Evolutionary conservation across 2,329 filamentous ascomycete species (phyloP).

Genomic region (Helotiales sp.): DNA sequence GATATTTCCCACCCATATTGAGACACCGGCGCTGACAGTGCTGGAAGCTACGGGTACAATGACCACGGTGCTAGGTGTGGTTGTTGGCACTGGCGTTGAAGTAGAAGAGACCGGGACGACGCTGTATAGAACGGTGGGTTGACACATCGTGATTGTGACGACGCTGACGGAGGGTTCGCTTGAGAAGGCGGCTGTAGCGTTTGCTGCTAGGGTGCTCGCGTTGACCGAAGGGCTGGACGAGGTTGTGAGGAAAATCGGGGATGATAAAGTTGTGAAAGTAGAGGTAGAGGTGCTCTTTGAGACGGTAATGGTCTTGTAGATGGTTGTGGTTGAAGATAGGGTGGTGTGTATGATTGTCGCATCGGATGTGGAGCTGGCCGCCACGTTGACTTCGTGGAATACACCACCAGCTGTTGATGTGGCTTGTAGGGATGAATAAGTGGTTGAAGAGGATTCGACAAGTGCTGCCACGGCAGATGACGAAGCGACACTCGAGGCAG

Average conservation of each 20-base stretch:
- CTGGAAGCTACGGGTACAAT: background rate
- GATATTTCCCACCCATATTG: background rate
- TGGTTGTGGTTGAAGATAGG: conserved; percentile 1
- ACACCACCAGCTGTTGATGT: background rate
- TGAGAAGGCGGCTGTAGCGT: background rate
- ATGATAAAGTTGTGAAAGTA: background rate
- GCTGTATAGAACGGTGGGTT: conserved; percentile 8
- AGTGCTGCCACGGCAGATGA: background rate
- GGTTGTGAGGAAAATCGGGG: background rate
- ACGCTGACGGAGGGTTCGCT: conserved; percentile 2
- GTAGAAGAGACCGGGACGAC: conserved; percentile 1
- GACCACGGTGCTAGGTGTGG: background rate
- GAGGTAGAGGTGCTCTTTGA: background rate
- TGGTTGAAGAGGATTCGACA: background rate
- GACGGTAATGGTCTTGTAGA: background rate
- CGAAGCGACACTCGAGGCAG: background rate
- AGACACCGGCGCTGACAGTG: background rate
- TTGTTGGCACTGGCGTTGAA: background rate
- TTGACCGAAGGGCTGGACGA: background rate
- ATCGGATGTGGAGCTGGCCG: background rate
- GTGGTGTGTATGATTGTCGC: background rate
- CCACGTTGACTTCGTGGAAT: background rate
- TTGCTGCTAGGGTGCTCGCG: background rate
- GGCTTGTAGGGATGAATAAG: background rate
- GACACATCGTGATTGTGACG: conserved; percentile 9